Evolutionary conservation across 768 basidiomycete species (phyloP).

Genomic region (Suillus cothurnatus): DNA sequence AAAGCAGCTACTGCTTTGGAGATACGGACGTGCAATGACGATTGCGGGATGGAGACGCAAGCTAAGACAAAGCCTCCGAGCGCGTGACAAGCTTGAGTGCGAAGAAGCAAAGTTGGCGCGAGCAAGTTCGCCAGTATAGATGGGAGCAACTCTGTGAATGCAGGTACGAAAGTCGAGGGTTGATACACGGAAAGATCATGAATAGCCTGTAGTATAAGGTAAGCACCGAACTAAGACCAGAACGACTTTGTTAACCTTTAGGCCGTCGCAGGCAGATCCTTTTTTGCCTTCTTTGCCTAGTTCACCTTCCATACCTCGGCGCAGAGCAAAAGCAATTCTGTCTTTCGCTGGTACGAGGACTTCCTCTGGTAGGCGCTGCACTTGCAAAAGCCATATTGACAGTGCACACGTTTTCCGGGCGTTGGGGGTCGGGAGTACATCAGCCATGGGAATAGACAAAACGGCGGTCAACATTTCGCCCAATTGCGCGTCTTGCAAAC

Average conservation of each 20-base stretch:
- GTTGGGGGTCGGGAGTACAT: conserved; percentile 75
- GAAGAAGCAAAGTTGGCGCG: conserved; percentile 63
- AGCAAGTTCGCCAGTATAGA: conserved; percentile 65
- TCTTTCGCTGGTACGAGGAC: conserved; percentile 65
- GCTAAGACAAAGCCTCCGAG: conserved; percentile 69
- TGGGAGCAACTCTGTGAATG: conserved; percentile 61
- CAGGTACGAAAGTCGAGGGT: conserved; percentile 67
- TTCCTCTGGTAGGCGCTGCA: conserved; percentile 63
- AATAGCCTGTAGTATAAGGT: conserved; percentile 55
- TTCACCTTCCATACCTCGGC: conserved; percentile 80
- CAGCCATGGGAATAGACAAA: conserved; percentile 71
- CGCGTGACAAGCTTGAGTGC: conserved; percentile 75
- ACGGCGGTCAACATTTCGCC: conserved; percentile 60
- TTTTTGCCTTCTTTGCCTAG: conserved; percentile 90
- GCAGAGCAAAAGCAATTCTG: conserved; percentile 69
- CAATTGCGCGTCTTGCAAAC: conserved; percentile 55
- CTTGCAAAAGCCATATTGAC: conserved; percentile 73
- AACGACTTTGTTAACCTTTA: conserved; percentile 54
- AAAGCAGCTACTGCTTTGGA: conserved; percentile 50
- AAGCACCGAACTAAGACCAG: conserved; percentile 13
- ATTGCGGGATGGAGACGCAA: conserved; percentile 48
- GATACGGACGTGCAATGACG: conserved; percentile 53
- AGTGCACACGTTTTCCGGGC: conserved; percentile 85
- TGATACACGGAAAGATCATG: conserved; percentile 67
- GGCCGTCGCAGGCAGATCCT: conserved; percentile 74